Evolutionary conservation across 1,139 yeast genomes (phyloP).

Genomic region (Magnusiomyces tetraspermus): DNA sequence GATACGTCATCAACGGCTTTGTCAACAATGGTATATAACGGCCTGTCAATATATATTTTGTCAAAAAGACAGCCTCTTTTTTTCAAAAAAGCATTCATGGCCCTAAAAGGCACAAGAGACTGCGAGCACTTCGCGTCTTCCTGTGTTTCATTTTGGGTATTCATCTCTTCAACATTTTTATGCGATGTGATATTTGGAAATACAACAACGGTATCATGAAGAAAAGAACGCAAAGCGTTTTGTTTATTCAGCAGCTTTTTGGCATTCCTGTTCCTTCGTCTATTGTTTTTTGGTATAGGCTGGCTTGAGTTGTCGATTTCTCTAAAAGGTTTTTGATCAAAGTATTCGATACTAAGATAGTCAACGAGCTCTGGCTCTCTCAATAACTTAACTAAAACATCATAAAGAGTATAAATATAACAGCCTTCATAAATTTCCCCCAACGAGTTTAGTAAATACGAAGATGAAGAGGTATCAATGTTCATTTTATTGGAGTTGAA

Average conservation of each 20-base stretch:
- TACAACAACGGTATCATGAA: not conserved
- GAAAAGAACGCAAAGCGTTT: not conserved
- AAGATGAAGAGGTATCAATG: not conserved
- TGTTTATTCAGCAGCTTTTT: not conserved
- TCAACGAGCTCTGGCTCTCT: not conserved
- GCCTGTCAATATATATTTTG: not conserved
- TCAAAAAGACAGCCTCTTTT: not conserved
- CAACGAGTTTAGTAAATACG: not conserved
- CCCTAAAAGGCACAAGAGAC: too few species aligned
- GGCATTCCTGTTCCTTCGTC: not conserved
- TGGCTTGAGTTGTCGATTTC: too few species aligned
- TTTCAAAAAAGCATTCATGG: not conserved
- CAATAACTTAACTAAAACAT: not conserved
- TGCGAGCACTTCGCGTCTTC: not conserved
- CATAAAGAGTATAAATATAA: not conserved
- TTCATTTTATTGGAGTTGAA: too few species aligned
- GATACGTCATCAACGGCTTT: not conserved
- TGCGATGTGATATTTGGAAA: not conserved
- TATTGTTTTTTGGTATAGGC: too few species aligned
- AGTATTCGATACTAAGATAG: not conserved
- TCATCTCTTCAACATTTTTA: not conserved
- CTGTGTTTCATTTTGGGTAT: not conserved
- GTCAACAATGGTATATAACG: not conserved
- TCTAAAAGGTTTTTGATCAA: not conserved
- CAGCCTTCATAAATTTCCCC: not conserved